A percentile compares a stretch with the other conserved stretches of the same genome.
phyloP scores from a whole-genome alignment of 108 stramenopile genomes.

The Epithemia pelagica region DNA sequence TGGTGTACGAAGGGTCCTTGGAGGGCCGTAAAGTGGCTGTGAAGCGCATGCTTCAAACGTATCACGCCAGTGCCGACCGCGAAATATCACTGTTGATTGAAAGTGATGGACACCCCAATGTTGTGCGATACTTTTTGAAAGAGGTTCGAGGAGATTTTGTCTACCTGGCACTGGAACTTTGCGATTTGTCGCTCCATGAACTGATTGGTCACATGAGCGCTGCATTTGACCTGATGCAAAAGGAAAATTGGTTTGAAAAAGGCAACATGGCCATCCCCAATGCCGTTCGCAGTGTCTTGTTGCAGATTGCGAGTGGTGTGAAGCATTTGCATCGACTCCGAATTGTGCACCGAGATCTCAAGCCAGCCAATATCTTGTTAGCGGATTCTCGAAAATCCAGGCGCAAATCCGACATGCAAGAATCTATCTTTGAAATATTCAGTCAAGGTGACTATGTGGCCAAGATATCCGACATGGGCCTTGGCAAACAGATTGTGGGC shows the following conservation, averaged over 20 bases:
- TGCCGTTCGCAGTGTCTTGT: constrained; percentile 51
- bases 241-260: constrained; percentile 9
- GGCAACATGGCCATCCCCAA: not conserved
- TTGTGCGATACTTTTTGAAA: constrained; percentile 86
- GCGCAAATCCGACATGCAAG: constrained; percentile 25
- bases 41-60: constrained; percentile 90
- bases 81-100: constrained; percentile 91
- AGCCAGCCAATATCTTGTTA: constrained; percentile 91
- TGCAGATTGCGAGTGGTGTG: constrained; percentile 85
- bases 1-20: constrained; percentile 87
- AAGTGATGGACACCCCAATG: constrained; percentile 89
- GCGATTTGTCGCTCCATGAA: constrained; percentile 85
- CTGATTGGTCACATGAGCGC: constrained; percentile 56
- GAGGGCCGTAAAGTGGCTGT: constrained; percentile 91
- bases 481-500: constrained; percentile 89
- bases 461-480: constrained; percentile 95
- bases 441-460: constrained; percentile 66
- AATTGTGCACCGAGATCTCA: constrained; percentile 88
- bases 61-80: constrained; percentile 87
- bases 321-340: constrained; percentile 82
- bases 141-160: constrained; percentile 91
- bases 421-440: constrained; percentile 40
- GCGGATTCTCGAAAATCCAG: constrained; percentile 37
- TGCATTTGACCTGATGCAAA: constrained; percentile 2
- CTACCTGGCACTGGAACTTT: constrained; percentile 91